Base-by-base conservation (phyloP, 495 filamentous ascomycete species). In the Paragyromitra xinjiangensis region DNA sequence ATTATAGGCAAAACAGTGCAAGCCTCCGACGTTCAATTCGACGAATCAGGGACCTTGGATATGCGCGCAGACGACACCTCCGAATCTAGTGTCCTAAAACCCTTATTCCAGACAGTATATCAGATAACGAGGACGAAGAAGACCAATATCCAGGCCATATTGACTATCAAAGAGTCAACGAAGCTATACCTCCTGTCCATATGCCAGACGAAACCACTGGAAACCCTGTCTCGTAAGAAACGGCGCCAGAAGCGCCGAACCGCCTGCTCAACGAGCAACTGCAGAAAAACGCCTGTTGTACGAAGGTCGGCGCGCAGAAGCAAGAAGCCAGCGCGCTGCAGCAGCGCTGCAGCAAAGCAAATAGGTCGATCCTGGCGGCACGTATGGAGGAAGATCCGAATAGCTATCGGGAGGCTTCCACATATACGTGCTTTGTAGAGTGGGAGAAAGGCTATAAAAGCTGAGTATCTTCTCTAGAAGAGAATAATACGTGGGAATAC, bases 361-460 rank as follows among this genome's bases (percentile, higher is more conserved):
- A 12, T 14, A 14, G 2, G 22, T 8, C 19, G 12, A 12, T 24
- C 53, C 26, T 26, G 26, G 26, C 26, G 2, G 26, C 26, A 26
- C 26, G 26, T 26, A 1, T 26, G 55, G 55, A 58, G 55, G 55
- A 58, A 4, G 51, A 75, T 50, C 72, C 40, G 24, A 34, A 55
- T 50, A 62, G 63, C 37, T 75, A 62, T 24, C 19, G 34, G 2
- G 44, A 75, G 6, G 39, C 64, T 22, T 14, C 56, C 22, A 11
- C 9, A 69, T 19, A 22, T 34, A 14, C 12, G 16, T 16, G 45
- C 45, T n/a, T n/a, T 26, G 9, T n/a, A 9, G 26, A 45, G 34
- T 64, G 62, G 62, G 40, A 45, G 9, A n/a, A 26, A 55, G 6
- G 71, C 61, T 1, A 73, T 73, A 22, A 19, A 7, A n/a, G 34